Evolutionary conservation across 2,329 filamentous ascomycete genomes (phyloP), one percentile per base, ranked within the genome.

Genomic region (Tolypocladium endophyticum): DNA sequence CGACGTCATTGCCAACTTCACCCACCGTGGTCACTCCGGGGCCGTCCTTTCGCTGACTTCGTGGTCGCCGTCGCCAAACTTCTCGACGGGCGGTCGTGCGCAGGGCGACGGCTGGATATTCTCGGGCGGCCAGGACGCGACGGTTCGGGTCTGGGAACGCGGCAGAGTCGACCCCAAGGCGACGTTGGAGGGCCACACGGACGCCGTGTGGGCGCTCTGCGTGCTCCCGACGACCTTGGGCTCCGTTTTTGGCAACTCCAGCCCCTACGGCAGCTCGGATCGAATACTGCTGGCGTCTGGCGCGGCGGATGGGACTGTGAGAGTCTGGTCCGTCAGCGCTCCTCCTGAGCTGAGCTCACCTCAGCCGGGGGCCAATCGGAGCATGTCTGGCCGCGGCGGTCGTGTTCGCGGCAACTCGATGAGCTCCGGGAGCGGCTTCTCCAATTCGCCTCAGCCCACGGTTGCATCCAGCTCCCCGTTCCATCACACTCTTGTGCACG

Each of bases 61-160:
- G 4, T 97, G 91, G 81, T 92, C 91, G 2, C 87, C 91, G 2
- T 87, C 90, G 2, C 89, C 90, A 33, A 94, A 90, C 69, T 96
- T 97, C 71, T 89, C 90, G 9, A 95, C 91, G 23, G 90, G 92
- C 41, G 92, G 92, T 8, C 86, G 92, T 63, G 90, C 90, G 9
- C 86, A 89, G 67, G 93, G 93, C 38, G 94, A 97, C 67, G 94
- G 94, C 35, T 99, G 94, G 94, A 92, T 99, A 64, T 99, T 99
- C 74, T 97, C 93, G 6, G 94, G 94, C 62, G 94, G 94, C 4
- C 92, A 97, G 72, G 94, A 99, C 73, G 86, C 90, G 23, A 96
- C 91, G 8, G 87, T 99, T 43, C 86, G 92, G 36, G 92, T 99
- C 0, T 99, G 94, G 94, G 93, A 99, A 73, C 85, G 92, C 57